Base-by-base conservation (phyloP, 768 basidiomycete genomes). In the Butyriboletus loyo region DNA sequence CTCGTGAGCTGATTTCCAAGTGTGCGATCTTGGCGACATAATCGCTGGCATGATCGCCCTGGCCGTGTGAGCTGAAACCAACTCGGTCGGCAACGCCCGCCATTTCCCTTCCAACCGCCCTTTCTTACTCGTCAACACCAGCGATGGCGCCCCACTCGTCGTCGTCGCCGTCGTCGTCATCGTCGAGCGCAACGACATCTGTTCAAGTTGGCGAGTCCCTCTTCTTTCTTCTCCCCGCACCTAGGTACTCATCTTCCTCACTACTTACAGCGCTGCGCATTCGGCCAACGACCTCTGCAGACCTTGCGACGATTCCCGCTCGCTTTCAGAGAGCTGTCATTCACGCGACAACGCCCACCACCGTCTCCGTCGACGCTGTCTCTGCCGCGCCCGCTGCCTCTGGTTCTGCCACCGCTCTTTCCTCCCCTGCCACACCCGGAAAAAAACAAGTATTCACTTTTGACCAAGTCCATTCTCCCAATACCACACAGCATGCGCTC, bases 321-420 rank as follows among this genome's bases (percentile, higher is more conserved):
- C 89, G 96, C 69, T 97, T 98, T 72, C 95, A 97, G 74, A 85
- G 89, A 58, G 82, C 85, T 58, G 86, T 94, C 66, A 84, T 98
- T 73, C 87, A 91, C 64, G 80, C 90, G 21, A 77, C 78, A 46
- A 83, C 89, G 19, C 60, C 81, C 24, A 90, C 84, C 43, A 82
- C 83, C n/a, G 84, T 98, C 55, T 71, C 85, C n/a, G 85, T 97
- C 59, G 96, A 98, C 70, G 74, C 84, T 49, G 76, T 81, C 44
- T 76, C 83, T 46, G 72, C 76, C 55, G 68, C 78, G 41, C 75
- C 80, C 35, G 63, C 80, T 42, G 68, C 77, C 22, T 66, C 83
- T 35, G 79, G 82, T 39, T 75, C 81, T 51, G 71, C 80, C 40
- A 71, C 78, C 38, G 66, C 76, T n/a, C 68, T 73, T 15, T 73